phyloP scores from a whole-genome alignment of 2,329 filamentous ascomycete genomes.

The Fusarium nisikadoi region DNA sequence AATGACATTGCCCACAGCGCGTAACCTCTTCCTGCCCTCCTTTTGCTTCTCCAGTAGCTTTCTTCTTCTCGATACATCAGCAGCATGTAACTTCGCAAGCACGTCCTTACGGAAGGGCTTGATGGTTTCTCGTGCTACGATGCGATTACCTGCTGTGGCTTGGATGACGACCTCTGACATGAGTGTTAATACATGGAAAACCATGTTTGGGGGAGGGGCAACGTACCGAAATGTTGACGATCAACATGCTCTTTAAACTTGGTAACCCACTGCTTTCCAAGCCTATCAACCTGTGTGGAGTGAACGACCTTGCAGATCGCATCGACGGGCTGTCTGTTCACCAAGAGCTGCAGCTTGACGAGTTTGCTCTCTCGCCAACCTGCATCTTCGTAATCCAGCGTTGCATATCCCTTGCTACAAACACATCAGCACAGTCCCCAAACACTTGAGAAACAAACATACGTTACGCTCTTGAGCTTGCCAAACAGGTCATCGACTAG shows the following conservation, averaged over 20 bases:
- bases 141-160: slow-evolving; percentile 81
- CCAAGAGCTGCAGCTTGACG: slow-evolving; percentile 89
- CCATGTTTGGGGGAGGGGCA: not conserved
- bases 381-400: slow-evolving; percentile 95
- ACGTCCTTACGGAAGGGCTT: slow-evolving; percentile 98
- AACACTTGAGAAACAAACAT: slow-evolving; percentile 23
- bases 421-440: not conserved
- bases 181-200: not conserved
- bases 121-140: slow-evolving; percentile 92
- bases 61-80: slow-evolving; percentile 81
- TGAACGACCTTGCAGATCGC: slow-evolving; percentile 94
- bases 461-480: slow-evolving; percentile 88
- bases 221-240: slow-evolving; percentile 84
- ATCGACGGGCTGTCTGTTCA: slow-evolving; percentile 94
- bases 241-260: slow-evolving; percentile 99
- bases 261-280: slow-evolving; percentile 88
- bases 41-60: slow-evolving; percentile 98
- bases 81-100: slow-evolving; percentile 89
- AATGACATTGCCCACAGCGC: slow-evolving; percentile 88
- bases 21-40: slow-evolving; percentile 88
- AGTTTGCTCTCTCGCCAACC: slow-evolving; percentile 85
- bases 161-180: slow-evolving; percentile 86
- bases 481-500: slow-evolving; percentile 98
- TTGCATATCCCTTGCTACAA: slow-evolving; percentile 84
- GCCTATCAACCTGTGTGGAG: slow-evolving; percentile 78